phyloP scores from a whole-genome alignment of 140 eudicot species.

The Flaveria floridana region DNA sequence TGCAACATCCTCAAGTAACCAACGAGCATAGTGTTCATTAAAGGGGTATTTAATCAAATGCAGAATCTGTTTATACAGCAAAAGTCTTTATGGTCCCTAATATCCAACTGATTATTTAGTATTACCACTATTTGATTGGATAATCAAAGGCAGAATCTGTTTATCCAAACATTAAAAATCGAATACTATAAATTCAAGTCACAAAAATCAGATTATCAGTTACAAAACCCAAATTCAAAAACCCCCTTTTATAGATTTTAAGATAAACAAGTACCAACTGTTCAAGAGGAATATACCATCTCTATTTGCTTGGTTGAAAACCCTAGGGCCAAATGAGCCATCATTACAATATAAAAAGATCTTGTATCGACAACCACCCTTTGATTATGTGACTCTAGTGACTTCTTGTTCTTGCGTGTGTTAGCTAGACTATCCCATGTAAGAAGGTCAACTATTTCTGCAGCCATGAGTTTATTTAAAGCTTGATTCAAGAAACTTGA shows the following conservation, averaged over 20 bases:
- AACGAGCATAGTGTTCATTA: slow-evolving; percentile 5
- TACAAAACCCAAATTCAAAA: background rate
- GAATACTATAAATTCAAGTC: background rate
- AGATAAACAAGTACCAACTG: slow-evolving; percentile 22
- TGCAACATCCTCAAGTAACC: slow-evolving; percentile 21
- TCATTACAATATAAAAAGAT: slow-evolving; percentile 66
- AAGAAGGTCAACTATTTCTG: slow-evolving; percentile 86
- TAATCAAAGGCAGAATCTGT: background rate
- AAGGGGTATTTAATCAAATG: background rate
- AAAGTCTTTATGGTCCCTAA: background rate
- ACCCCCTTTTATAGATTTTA: slow-evolving; percentile 16
- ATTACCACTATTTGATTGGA: slow-evolving; percentile 2
- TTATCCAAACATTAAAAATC: slow-evolving; percentile 3
- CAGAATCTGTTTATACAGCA: too few species aligned
- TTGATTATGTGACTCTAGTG: slow-evolving; percentile 84
- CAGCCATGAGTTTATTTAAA: slow-evolving; percentile 70
- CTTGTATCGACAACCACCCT: slow-evolving; percentile 72
- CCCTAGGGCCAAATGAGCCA: slow-evolving; percentile 93
- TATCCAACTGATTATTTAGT: background rate
- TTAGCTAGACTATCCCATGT: slow-evolving; percentile 77
- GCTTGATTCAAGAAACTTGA: slow-evolving; percentile 79
- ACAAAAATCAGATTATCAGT: background rate
- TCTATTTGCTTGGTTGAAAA: slow-evolving; percentile 81
- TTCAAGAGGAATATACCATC: slow-evolving; percentile 61
- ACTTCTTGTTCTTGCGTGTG: slow-evolving; percentile 79